Evolutionary conservation across 129 eudicot species (phyloP).

Genomic region (Flaveria ramosissima): DNA sequence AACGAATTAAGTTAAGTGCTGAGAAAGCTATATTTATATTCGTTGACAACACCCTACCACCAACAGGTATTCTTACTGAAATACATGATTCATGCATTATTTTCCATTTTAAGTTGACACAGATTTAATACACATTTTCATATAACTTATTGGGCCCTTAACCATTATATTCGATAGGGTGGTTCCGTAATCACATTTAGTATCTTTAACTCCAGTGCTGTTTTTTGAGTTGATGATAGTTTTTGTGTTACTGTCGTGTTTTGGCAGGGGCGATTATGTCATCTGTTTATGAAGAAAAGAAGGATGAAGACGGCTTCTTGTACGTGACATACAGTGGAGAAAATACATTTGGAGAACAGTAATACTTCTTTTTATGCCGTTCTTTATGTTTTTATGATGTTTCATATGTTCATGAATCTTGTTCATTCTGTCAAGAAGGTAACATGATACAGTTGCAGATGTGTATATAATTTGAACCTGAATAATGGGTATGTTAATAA

Average conservation of each 20-base stretch:
- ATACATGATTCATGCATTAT: neutral
- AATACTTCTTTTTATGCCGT: neutral
- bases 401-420: neutral
- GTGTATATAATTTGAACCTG: conserved; percentile 4
- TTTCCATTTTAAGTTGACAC: neutral
- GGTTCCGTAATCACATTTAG: neutral
- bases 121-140: neutral
- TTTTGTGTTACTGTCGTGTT: neutral
- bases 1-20: conserved; percentile 84
- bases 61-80: conserved; percentile 57
- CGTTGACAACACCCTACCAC: conserved; percentile 81
- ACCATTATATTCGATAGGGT: neutral
- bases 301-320: conserved; percentile 74
- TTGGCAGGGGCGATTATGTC: conserved; percentile 72
- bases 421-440: neutral
- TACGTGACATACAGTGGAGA: conserved; percentile 39
- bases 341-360: conserved; percentile 52
- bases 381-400: neutral
- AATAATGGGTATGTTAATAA: conserved; percentile 12
- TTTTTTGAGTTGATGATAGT: neutral
- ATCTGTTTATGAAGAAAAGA: conserved; percentile 68
- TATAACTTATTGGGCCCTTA: neutral
- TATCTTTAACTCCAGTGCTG: neutral
- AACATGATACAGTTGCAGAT: conserved; percentile 4
- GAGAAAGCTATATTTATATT: conserved; percentile 93